Percentiles rank a stretch among this genome's conserved stretches.
These are phyloP conservation scores for Phenoliferia sp. DNA, from an alignment of 1,284 basidiomycete species.

Conservation along the genomic window DNA sequence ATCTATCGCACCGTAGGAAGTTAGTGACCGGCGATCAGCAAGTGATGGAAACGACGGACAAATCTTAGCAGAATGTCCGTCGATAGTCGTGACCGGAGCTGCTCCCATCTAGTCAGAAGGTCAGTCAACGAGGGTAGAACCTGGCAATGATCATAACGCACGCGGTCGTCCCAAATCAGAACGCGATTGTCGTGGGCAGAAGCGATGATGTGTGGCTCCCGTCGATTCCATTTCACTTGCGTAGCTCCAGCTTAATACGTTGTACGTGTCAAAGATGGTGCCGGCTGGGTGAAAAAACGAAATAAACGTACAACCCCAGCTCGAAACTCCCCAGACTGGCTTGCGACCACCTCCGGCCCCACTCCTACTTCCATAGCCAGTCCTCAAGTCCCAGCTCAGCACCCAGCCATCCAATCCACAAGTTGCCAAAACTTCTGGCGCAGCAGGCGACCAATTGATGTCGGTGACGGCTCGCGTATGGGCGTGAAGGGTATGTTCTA, in stretches of 20 bases:
- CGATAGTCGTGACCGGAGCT: slow-evolving; percentile 67
- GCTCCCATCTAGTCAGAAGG: slow-evolving; percentile 66
- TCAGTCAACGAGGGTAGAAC: slow-evolving; percentile 9
- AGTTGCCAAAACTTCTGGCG: slow-evolving; percentile 58
- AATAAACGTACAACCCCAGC: slow-evolving; percentile 42
- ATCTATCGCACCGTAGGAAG: slow-evolving; percentile 42
- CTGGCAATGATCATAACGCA: slow-evolving; percentile 40
- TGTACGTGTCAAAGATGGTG: background rate
- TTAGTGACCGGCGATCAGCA: background rate
- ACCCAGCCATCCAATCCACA: slow-evolving; percentile 52
- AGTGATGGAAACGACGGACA: slow-evolving; percentile 40
- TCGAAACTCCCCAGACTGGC: slow-evolving; percentile 44
- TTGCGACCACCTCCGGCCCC: slow-evolving; percentile 32
- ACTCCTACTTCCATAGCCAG: slow-evolving; percentile 14
- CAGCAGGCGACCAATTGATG: slow-evolving; percentile 87
- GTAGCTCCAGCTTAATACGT: slow-evolving; percentile 66
- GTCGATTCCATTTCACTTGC: slow-evolving; percentile 92
- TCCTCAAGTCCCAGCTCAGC: slow-evolving; percentile 78
- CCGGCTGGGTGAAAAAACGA: background rate
- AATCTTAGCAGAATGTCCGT: slow-evolving; percentile 79
- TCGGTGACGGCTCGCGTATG: slow-evolving; percentile 92
- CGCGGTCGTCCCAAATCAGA: slow-evolving; percentile 79
- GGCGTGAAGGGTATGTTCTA: slow-evolving; percentile 70
- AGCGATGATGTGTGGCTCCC: slow-evolving; percentile 75
- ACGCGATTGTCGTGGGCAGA: slow-evolving; percentile 80